Percentiles rank a stretch among this genome's conserved stretches.
phyloP scores from a whole-genome alignment of 768 basidiomycete genomes.

The Strobilomyces echinocephalus region DNA sequence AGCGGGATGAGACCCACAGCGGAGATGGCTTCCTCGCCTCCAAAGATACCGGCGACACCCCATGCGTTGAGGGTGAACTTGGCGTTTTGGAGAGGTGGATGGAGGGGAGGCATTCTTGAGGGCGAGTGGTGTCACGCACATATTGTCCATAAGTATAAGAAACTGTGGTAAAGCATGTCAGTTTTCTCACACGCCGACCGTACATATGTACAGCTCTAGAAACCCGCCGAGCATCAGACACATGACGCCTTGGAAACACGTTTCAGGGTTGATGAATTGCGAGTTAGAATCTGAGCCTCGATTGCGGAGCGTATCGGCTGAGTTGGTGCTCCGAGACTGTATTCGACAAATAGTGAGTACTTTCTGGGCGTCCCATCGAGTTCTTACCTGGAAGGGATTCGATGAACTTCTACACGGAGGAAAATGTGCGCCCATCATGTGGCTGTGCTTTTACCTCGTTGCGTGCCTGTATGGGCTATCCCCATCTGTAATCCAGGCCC shows the following conservation, averaged over 20 bases:
- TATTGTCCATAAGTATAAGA: background rate
- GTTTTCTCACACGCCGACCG: background rate
- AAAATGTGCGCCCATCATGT: too few species aligned
- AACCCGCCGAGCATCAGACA: background rate
- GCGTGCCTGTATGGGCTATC: too few species aligned
- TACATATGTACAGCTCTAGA: background rate
- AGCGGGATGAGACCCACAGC: constrained; percentile 30
- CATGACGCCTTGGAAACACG: background rate
- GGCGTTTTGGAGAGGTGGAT: constrained; percentile 3
- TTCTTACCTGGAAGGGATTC: too few species aligned
- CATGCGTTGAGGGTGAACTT: constrained; percentile 24
- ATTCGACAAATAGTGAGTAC: background rate
- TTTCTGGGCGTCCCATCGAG: too few species aligned
- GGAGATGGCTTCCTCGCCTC: constrained; percentile 31
- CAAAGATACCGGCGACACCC: constrained; percentile 33
- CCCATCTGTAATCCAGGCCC: too few species aligned
- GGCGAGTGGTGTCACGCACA: background rate
- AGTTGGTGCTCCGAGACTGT: background rate
- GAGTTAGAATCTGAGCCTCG: background rate
- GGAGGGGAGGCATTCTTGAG: constrained; percentile 12
- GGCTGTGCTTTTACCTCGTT: too few species aligned
- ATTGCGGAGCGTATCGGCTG: background rate
- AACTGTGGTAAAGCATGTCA: background rate
- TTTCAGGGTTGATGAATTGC: background rate
- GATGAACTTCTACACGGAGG: too few species aligned